Evolutionary conservation across 108 stramenopile genomes (phyloP).

Genomic region (Cyclotella choctawhatcheeana): DNA sequence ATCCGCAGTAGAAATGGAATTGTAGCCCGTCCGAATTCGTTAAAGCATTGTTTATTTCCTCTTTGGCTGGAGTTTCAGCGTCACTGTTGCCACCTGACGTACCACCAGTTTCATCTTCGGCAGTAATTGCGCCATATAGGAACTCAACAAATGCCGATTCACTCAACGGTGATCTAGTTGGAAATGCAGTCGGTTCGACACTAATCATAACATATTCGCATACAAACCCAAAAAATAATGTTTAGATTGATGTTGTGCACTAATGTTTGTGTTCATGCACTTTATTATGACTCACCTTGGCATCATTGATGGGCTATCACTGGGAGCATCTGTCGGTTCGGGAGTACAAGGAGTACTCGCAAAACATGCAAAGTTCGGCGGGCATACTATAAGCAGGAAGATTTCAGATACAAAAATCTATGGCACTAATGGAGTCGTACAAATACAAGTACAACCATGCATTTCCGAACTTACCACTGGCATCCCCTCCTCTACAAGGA

Average conservation of each 20-base stretch:
- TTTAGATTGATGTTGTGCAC: background rate
- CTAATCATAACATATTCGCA: too few relatives aligned
- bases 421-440: background rate
- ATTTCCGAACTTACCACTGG: background rate
- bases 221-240: too few relatives aligned
- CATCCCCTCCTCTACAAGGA: constrained; percentile 27
- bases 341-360: constrained; percentile 34
- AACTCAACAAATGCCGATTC: constrained; percentile 22
- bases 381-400: constrained; percentile 17
- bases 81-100: background rate
- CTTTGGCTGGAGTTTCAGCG: background rate
- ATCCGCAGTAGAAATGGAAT: constrained; percentile 41
- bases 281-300: constrained; percentile 17
- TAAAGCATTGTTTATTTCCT: constrained; percentile 15
- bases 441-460: background rate
- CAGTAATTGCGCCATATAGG: constrained; percentile 19
- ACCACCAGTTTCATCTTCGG: background rate
- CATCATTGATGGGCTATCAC: constrained; percentile 15
- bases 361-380: constrained; percentile 25
- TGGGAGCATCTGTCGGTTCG: constrained; percentile 21
- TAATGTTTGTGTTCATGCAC: background rate
- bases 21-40: constrained; percentile 17
- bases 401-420: background rate
- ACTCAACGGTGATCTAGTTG: constrained; percentile 32
- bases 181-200: background rate